Evolutionary conservation across 139 green algal genomes (phyloP), one percentile per base, ranked within the genome.

Genomic region (Coelastrella sp.): DNA sequence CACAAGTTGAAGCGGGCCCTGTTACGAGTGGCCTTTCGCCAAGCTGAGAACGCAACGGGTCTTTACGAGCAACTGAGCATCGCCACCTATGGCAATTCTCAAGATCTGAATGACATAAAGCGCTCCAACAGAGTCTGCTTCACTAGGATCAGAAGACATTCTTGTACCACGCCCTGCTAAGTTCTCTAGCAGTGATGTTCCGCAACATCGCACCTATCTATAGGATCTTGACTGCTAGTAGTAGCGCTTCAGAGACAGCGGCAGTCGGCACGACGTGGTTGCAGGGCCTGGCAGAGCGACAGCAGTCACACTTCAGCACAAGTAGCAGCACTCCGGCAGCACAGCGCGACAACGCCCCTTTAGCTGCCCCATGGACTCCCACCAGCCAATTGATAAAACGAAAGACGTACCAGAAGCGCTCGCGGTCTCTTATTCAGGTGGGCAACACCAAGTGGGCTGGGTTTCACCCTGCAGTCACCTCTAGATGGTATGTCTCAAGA

Each of bases 351-450:
- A 74, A 74, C 15, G 35, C 66, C 11, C 60, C 78, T 23, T 45
- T 75, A 30, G 60, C 78, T 38, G 60, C 21, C 3, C 90, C 90
- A 21, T 93, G 90, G 90, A 90, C 84, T 7, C 85, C 84, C 6
- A 89, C 90, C 11, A 76, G 86, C 35, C 60, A 79, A 32, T 59
- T 92, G 11, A 25, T 73, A n/a, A 91, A 89, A 34, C 84, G 83
- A 0, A 85, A 84, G 25, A 62, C 83, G 15, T 68, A 91, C 25
- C 60, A 79, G 25, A 88, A 88, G n/a, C 84, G 90, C 34, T 89
- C 88, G 78, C 72, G 68, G 25, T 81, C 85, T 60, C 53, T 94
- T 48, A 84, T 92, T 11, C 59, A 91, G 57, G 75, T 84, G 84
- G 35, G 88, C 87, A 69, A 32, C 45, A 45, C n/a, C n/a, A n/a